phyloP scores from a whole-genome alignment of 2,329 filamentous ascomycete species.

The Venturia aucupariae region DNA sequence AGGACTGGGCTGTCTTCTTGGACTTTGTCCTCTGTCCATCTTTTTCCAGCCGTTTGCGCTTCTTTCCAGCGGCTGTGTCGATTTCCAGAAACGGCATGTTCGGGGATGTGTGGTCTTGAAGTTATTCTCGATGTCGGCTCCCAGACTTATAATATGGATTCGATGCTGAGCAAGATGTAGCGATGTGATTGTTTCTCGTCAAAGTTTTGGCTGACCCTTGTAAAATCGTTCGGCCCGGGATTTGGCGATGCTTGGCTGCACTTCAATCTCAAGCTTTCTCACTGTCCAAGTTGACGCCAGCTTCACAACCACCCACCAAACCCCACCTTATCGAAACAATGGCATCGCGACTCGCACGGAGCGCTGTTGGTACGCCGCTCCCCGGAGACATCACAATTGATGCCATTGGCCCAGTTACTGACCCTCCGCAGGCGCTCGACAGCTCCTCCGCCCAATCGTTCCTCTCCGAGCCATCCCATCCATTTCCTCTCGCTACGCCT shows the following conservation, averaged over 20 bases:
- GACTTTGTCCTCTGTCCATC: slow-evolving; percentile 5
- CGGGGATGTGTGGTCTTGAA: background rate
- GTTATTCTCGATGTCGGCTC: slow-evolving; percentile 19
- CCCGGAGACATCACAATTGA: slow-evolving; percentile 19
- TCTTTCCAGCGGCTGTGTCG: slow-evolving; percentile 12
- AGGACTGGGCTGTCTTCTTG: background rate
- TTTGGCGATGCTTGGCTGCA: slow-evolving; percentile 5
- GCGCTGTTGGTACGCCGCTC: slow-evolving; percentile 72
- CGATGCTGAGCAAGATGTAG: background rate
- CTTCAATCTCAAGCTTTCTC: slow-evolving; percentile 15
- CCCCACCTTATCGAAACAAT: slow-evolving; percentile 58
- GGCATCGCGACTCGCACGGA: slow-evolving; percentile 96
- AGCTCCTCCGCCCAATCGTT: slow-evolving; percentile 66
- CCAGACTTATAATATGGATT: no score
- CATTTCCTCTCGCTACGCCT: slow-evolving; percentile 61
- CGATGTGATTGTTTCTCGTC: background rate
- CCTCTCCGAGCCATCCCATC: slow-evolving; percentile 67
- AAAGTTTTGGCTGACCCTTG: background rate
- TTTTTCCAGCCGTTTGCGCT: slow-evolving; percentile 11
- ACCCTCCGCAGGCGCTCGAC: slow-evolving; percentile 60
- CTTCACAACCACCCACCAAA: slow-evolving; percentile 44
- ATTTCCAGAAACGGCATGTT: slow-evolving; percentile 12
- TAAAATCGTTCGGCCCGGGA: background rate
- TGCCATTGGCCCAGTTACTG: slow-evolving; percentile 34
- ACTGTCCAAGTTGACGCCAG: slow-evolving; percentile 38